Percentiles rank a stretch among this genome's conserved stretches.
Evolutionary conservation across 768 basidiomycete species (phyloP).

Genomic region (Mycena epipterygia): DNA sequence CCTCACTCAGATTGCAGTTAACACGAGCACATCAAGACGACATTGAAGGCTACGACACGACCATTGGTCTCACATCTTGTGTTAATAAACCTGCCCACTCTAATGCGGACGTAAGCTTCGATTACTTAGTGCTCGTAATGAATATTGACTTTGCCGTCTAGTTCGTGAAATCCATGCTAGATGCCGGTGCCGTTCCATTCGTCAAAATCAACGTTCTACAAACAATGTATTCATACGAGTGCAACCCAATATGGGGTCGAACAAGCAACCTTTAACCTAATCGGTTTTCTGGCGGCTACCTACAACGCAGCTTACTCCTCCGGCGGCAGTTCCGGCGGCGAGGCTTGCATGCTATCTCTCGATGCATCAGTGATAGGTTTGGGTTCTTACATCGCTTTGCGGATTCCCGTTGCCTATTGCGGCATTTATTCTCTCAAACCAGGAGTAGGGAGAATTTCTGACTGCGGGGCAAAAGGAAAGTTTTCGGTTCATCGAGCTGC

Average conservation of each 20-base stretch:
- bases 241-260: slow-evolving; percentile 72
- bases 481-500: not conserved
- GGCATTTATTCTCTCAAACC: slow-evolving; percentile 73
- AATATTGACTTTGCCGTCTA: not conserved
- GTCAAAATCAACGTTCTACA: slow-evolving; percentile 83
- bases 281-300: too few relatives aligned
- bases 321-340: slow-evolving; percentile 75
- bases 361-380: slow-evolving; percentile 74
- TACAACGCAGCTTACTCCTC: slow-evolving; percentile 50
- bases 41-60: slow-evolving; percentile 63
- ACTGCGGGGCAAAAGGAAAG: slow-evolving; percentile 59
- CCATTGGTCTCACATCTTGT: slow-evolving; percentile 68
- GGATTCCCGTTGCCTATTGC: slow-evolving; percentile 75
- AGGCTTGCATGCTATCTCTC: slow-evolving; percentile 72
- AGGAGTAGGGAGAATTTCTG: slow-evolving; percentile 60
- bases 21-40: slow-evolving; percentile 48
- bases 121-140: not conserved
- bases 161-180: slow-evolving; percentile 42
- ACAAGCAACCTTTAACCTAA: slow-evolving; percentile 70
- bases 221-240: slow-evolving; percentile 69
- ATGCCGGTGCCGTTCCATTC: slow-evolving; percentile 74
- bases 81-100: slow-evolving; percentile 56
- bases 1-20: not conserved
- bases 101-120: slow-evolving; percentile 59
- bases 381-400: slow-evolving; percentile 79